phyloP scores from a whole-genome alignment of 495 filamentous ascomycete species.

The Penicillium fimorum region DNA sequence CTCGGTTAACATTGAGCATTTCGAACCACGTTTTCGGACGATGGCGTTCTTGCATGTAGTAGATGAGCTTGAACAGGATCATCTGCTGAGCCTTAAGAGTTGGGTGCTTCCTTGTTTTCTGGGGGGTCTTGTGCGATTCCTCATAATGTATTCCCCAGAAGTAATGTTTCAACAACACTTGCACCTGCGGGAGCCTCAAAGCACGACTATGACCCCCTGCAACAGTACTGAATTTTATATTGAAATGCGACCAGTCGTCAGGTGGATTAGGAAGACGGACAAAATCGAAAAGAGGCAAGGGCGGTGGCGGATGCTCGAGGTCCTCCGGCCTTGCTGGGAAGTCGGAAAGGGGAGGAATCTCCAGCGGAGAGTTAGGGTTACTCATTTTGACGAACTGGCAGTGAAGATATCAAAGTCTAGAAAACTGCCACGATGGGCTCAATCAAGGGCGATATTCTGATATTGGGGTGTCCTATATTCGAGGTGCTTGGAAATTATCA shows the following conservation, averaged over 20 bases:
- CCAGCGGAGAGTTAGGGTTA: background rate
- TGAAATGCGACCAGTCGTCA: slow-evolving; percentile 11
- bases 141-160: slow-evolving; percentile 35
- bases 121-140: background rate
- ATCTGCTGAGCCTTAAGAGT: background rate
- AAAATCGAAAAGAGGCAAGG: slow-evolving; percentile 12
- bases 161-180: slow-evolving; percentile 17
- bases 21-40: slow-evolving; percentile 17
- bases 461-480: background rate
- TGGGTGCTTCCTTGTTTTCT: background rate
- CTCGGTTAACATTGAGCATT: slow-evolving; percentile 24
- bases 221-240: background rate
- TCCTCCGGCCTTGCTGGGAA: slow-evolving; percentile 1
- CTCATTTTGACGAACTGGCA: background rate
- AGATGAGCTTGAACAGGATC: slow-evolving; percentile 31
- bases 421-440: background rate
- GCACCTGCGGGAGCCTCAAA: background rate
- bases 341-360: background rate
- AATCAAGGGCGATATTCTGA: background rate
- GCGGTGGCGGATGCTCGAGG: slow-evolving; percentile 6
- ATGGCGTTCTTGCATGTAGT: slow-evolving; percentile 24
- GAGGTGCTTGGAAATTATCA: background rate
- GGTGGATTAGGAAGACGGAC: slow-evolving; percentile 28
- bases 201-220: background rate
- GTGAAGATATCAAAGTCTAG: background rate